Conservation (phyloP, 169 alveolate genomes). For the Perkinsus marinus region DNA sequence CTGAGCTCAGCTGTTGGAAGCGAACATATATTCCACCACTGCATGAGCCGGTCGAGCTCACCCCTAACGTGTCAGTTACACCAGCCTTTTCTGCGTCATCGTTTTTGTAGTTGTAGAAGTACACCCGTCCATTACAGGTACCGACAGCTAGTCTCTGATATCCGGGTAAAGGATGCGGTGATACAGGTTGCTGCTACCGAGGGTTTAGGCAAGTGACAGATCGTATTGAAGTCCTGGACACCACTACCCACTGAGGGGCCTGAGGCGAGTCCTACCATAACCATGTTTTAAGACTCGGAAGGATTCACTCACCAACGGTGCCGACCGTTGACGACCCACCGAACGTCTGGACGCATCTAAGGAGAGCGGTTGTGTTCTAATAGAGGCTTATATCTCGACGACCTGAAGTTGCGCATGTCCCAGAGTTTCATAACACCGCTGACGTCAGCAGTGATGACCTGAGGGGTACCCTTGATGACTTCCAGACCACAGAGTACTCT, state of each 20-base stretch:
- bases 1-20: no score
- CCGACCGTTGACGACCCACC: not conserved
- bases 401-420: slow-evolving; percentile 39
- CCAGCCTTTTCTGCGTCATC: not conserved
- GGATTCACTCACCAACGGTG: not conserved
- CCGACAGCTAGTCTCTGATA: not conserved
- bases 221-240: not conserved
- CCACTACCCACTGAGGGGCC: not conserved
- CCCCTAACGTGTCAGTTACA: not conserved
- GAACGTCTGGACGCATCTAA: slow-evolving; percentile 9
- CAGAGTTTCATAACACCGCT: slow-evolving; percentile 23
- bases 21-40: no score
- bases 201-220: not conserved
- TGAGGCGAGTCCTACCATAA: not conserved
- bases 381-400: not conserved
- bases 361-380: not conserved
- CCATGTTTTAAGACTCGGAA: no score
- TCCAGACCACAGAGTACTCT: slow-evolving; percentile 34
- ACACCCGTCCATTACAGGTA: not conserved
- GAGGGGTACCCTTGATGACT: slow-evolving; percentile 36
- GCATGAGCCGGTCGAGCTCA: not conserved
- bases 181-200: not conserved
- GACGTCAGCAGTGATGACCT: slow-evolving; percentile 29
- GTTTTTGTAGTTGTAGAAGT: not conserved
- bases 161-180: not conserved